A percentile compares a stretch with the other conserved stretches of the same genome.
Evolutionary conservation across 2,329 filamentous ascomycete genomes (phyloP).

Genomic region (Colletotrichum lini): DNA sequence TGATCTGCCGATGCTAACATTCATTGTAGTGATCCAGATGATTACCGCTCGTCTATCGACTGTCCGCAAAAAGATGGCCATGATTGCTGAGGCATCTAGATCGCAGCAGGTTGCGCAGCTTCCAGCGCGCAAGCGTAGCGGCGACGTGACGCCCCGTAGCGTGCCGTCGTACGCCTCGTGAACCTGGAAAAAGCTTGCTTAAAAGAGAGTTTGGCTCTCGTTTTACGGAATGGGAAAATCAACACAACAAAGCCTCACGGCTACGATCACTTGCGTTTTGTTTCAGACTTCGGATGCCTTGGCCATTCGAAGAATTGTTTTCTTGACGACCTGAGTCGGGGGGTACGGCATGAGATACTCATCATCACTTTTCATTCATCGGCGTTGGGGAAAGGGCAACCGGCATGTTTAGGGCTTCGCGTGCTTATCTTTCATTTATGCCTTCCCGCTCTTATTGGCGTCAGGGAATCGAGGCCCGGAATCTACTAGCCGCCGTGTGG

Average conservation of each 20-base stretch:
- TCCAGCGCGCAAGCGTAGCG: slow-evolving; percentile 65
- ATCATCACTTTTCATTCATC: slow-evolving; percentile 29
- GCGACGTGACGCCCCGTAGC: slow-evolving; percentile 69
- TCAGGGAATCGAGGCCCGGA: slow-evolving; percentile 20
- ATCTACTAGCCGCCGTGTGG: not conserved
- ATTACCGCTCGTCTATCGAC: slow-evolving; percentile 68
- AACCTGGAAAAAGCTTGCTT: not conserved
- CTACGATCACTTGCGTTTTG: slow-evolving; percentile 26
- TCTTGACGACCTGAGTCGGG: not conserved
- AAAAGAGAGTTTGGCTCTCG: not conserved
- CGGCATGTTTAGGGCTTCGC: slow-evolving; percentile 15
- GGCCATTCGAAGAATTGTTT: not conserved
- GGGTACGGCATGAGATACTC: slow-evolving; percentile 1
- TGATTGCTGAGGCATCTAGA: slow-evolving; percentile 72
- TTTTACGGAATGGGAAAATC: slow-evolving; percentile 7
- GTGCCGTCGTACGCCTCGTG: slow-evolving; percentile 63
- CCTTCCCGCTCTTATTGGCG: slow-evolving; percentile 12
- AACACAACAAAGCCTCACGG: slow-evolving; percentile 26
- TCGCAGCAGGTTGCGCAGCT: slow-evolving; percentile 61
- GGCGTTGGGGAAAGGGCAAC: slow-evolving; percentile 34
- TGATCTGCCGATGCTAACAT: slow-evolving; percentile 45
- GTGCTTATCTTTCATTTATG: slow-evolving; percentile 22
- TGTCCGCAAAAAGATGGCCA: slow-evolving; percentile 73
- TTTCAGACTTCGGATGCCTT: slow-evolving; percentile 1
- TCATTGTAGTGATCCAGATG: slow-evolving; percentile 71